A percentile compares a stretch with the other conserved stretches of the same genome.
Evolutionary conservation across 345 rosid genomes (phyloP).

Genomic region (Citrus maxima): DNA sequence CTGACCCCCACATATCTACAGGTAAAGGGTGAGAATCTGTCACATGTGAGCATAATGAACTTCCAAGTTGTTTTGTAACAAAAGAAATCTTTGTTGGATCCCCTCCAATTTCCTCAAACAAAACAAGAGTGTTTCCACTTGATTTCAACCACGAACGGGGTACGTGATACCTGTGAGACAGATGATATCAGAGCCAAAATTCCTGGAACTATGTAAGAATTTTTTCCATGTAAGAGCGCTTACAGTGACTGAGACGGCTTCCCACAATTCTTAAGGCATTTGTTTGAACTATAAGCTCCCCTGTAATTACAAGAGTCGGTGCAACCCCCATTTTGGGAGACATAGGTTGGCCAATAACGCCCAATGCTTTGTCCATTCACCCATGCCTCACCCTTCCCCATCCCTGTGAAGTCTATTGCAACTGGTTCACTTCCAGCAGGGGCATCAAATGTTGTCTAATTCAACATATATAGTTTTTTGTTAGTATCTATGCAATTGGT

Average conservation of each 20-base stretch:
- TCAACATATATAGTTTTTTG: constrained; percentile 1
- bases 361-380: constrained; percentile 96
- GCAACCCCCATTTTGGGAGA: constrained; percentile 56
- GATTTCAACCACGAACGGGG: constrained; percentile 88
- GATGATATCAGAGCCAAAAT: constrained; percentile 10
- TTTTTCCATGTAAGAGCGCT: constrained; percentile 23
- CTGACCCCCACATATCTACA: constrained; percentile 63
- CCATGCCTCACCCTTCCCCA: constrained; percentile 98
- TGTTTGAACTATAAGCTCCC: constrained; percentile 60
- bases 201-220: background rate
- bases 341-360: constrained; percentile 80
- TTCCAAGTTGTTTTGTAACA: constrained; percentile 47
- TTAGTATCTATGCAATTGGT: constrained; percentile 13
- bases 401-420: constrained; percentile 81
- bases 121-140: constrained; percentile 68
- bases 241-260: constrained; percentile 88
- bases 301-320: constrained; percentile 65
- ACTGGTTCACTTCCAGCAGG: constrained; percentile 70
- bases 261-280: constrained; percentile 84
- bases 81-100: constrained; percentile 73
- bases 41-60: constrained; percentile 55
- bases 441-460: constrained; percentile 64
- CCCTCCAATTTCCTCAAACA: constrained; percentile 87
- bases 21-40: constrained; percentile 76
- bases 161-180: constrained; percentile 65